Conservation (phyloP, 495 filamentous ascomycete genomes). For the Aspergillus incahuasiensis region DNA sequence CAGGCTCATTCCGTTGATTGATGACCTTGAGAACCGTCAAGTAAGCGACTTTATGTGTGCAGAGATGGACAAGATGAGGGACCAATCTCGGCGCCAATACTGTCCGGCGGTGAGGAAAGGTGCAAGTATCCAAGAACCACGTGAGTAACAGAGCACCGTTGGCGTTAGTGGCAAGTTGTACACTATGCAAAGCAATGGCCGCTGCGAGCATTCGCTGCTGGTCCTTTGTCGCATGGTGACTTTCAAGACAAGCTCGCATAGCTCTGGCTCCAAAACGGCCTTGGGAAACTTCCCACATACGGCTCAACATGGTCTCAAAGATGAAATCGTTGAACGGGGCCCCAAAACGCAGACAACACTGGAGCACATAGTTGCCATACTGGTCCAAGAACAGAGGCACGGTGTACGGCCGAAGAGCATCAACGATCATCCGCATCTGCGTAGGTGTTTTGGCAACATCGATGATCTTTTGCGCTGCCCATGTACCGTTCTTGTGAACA, state of each 20-base stretch:
- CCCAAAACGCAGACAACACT: slow-evolving; percentile 90
- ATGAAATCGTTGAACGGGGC: slow-evolving; percentile 90
- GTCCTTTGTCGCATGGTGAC: slow-evolving; percentile 89
- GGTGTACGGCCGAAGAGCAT: slow-evolving; percentile 77
- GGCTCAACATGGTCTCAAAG: slow-evolving; percentile 93
- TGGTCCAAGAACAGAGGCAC: slow-evolving; percentile 93
- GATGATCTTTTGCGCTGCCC: slow-evolving; percentile 99
- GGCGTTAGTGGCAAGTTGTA: slow-evolving; percentile 92
- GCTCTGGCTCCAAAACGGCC: slow-evolving; percentile 91
- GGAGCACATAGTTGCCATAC: slow-evolving; percentile 96
- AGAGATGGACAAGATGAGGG: slow-evolving; percentile 92
- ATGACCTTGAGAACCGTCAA: slow-evolving; percentile 97
- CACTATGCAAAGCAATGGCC: slow-evolving; percentile 91
- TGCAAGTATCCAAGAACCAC: slow-evolving; percentile 98
- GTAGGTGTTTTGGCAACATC: slow-evolving; percentile 82
- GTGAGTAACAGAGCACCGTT: slow-evolving; percentile 93
- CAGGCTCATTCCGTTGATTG: slow-evolving; percentile 92
- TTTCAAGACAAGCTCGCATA: slow-evolving; percentile 96
- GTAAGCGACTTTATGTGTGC: slow-evolving; percentile 98
- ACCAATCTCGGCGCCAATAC: slow-evolving; percentile 91
- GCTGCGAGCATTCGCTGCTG: slow-evolving; percentile 94
- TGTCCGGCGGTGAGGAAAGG: slow-evolving; percentile 84
- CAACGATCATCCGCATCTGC: slow-evolving; percentile 80
- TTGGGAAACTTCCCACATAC: slow-evolving; percentile 91
- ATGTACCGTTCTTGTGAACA: slow-evolving; percentile 97